Base-by-base conservation (phyloP, 768 basidiomycete genomes). In the Pholiota conissans region DNA sequence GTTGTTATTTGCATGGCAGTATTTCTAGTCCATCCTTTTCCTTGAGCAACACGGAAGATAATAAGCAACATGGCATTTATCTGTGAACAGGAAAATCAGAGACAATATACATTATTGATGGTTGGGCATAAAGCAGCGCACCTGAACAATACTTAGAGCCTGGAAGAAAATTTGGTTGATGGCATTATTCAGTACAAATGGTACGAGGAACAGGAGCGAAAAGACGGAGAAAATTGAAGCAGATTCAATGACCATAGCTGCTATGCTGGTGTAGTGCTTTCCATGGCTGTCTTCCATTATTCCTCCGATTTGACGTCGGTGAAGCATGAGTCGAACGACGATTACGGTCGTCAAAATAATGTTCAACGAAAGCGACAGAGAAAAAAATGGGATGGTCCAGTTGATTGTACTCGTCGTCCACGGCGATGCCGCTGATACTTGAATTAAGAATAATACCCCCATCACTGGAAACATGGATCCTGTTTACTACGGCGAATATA, bases 231-330 rank as follows among this genome's bases (percentile, higher is more conserved):
- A 59, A 18, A 62, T 16, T 5, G 40, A 16, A 1, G 74, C 71
- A 11, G 69, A 72, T 56, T 77, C 75, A 16, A 76, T 58, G 14
- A 77, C 45, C 62, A 76, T 70, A 5, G 70, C 57, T 1, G 62
- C 61, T 20, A 72, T 40, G 30, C 64, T 55, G 20, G 61, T 62
- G 50, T 74, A 74, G 30, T 65, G 57, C 10, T 39, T 40, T 0
- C 63, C 64, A 34, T 30, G 39, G 7, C 50, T 49, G 2, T 0
- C 1, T 11, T 61, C 63, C 49, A 64, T 18, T 28, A 39, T 34
- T 3, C 39, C 42, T 1, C 24, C 57, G 29, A 62, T 65, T 26
- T 49, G 37, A 32, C 59, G 56, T 16, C 67, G 58, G 47, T 66
- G 52, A 1, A 72, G 32, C 6, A 66, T 37, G 1, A 73, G 64